Base-by-base conservation (phyloP, 148 eudicot genomes). In the Nyssa sinensis region DNA sequence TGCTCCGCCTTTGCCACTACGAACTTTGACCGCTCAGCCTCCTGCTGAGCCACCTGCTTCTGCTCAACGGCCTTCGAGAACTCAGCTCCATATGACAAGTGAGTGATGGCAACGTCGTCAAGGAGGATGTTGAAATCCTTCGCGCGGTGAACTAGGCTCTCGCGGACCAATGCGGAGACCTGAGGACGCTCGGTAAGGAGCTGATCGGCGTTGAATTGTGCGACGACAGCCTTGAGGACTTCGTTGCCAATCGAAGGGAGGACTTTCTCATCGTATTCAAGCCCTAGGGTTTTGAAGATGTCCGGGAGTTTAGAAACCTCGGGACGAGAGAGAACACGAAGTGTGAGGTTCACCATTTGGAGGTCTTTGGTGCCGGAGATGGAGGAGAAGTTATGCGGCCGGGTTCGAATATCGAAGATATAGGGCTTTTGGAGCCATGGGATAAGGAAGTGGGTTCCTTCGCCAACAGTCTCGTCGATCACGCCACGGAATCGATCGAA, bases 21-120 rank as follows among this genome's bases (percentile, higher is more conserved):
- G 62, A 86, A 94, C 76, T 84, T 94, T 0, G 97, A 92, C 86
- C 98, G 79, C 88, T 94, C 98, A n/a, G 98, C 98, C 88, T 94
- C 97, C 77, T 94, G 98, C 75, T 94, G 98, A 8, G 98, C 98
- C 73, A 94, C 98, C 80, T 94, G 98, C 84, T 94, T 94, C 88
- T 92, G 97, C 89, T 94, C 98, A 62, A 94, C 98, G 14, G 98
- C 98, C 81, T 77, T 89, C 0, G 98, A 94, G 82, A 94, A 94
- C 83, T 94, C 98, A 14, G 90, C 83, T 30, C 98, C 98, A 13
- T 94, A 94, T 1, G 96, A 90, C 55, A 94, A 84, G 71, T 94
- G 97, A 75, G 97, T 82, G 71, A 90, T 86, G 3, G 93, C 92
- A 24, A 92, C 95, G 41, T 94, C 98, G 75, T 94, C 98, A n/a